Percentiles rank a stretch among this genome's conserved stretches.
phyloP scores from a whole-genome alignment of 2,329 filamentous ascomycete species.

The Verticillium alfalfae region DNA sequence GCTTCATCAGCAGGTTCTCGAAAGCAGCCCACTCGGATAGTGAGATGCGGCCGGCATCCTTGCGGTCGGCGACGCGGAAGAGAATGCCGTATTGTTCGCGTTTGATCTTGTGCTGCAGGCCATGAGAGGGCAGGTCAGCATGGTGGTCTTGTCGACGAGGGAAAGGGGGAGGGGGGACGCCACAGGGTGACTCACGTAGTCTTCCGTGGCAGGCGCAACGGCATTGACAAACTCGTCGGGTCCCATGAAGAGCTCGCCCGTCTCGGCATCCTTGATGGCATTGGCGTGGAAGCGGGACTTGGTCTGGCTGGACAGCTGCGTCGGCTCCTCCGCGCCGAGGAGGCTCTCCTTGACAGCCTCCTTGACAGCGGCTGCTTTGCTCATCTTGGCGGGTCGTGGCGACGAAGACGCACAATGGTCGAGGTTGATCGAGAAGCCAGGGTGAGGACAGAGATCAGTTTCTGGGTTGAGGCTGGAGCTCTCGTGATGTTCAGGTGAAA shows the following conservation, averaged over 20 bases:
- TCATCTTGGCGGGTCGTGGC: conserved; percentile 22
- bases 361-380: conserved; percentile 47
- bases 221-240: conserved; percentile 87
- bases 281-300: conserved; percentile 71
- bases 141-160: background rate
- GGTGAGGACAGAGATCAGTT: background rate
- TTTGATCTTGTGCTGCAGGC: conserved; percentile 88
- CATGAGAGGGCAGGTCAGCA: background rate
- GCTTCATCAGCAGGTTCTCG: conserved; percentile 87
- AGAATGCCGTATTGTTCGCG: conserved; percentile 92
- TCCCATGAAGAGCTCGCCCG: conserved; percentile 74
- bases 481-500: background rate
- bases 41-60: conserved; percentile 64
- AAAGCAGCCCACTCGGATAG: conserved; percentile 88
- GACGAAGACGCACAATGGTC: background rate
- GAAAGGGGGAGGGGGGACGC: background rate
- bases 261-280: conserved; percentile 68
- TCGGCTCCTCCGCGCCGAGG: conserved; percentile 54
- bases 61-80: conserved; percentile 84
- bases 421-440: background rate
- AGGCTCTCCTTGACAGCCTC: conserved; percentile 76
- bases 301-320: conserved; percentile 67
- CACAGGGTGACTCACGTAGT: conserved; percentile 67
- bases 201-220: conserved; percentile 78
- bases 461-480: background rate